A percentile compares a stretch with the other conserved stretches of the same genome.
These are phyloP conservation scores for Sporothrix dimorphospora DNA, from an alignment of 2,329 filamentous ascomycete species.

Conservation along the genomic window DNA sequence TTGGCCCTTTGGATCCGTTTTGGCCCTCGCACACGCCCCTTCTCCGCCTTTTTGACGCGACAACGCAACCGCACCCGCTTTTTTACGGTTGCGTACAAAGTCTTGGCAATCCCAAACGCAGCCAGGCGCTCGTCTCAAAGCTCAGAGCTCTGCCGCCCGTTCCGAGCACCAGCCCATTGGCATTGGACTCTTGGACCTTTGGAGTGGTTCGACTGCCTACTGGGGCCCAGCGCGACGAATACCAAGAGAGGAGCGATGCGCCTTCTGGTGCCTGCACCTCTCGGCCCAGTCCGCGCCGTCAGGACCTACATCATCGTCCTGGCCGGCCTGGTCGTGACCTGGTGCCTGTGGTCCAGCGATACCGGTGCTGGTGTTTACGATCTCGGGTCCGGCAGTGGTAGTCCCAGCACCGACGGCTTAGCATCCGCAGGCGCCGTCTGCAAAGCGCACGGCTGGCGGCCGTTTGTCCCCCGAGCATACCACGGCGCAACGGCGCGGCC, in stretches of 20 bases:
- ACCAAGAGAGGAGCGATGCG: constrained; percentile 19
- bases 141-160: not conserved
- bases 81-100: not conserved
- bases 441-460: constrained; percentile 45
- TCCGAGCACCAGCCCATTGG: not conserved
- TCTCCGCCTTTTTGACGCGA: not conserved
- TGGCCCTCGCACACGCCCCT: not conserved
- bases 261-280: constrained; percentile 13
- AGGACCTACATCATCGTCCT: constrained; percentile 11
- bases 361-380: constrained; percentile 1
- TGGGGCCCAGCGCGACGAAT: not conserved
- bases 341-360: constrained; percentile 16
- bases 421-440: constrained; percentile 38
- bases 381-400: not conserved
- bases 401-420: not conserved
- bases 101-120: not conserved
- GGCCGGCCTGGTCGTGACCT: constrained; percentile 19
- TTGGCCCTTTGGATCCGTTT: not conserved
- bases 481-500: constrained; percentile 22
- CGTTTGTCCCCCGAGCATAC: constrained; percentile 36
- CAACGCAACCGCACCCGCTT: constrained; percentile 9
- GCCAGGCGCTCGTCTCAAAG: not conserved
- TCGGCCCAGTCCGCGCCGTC: constrained; percentile 20
- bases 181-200: not conserved
- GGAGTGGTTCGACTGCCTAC: not conserved